Conservation (phyloP, 2,329 filamentous ascomycete genomes). For the Fusarium sp. region DNA sequence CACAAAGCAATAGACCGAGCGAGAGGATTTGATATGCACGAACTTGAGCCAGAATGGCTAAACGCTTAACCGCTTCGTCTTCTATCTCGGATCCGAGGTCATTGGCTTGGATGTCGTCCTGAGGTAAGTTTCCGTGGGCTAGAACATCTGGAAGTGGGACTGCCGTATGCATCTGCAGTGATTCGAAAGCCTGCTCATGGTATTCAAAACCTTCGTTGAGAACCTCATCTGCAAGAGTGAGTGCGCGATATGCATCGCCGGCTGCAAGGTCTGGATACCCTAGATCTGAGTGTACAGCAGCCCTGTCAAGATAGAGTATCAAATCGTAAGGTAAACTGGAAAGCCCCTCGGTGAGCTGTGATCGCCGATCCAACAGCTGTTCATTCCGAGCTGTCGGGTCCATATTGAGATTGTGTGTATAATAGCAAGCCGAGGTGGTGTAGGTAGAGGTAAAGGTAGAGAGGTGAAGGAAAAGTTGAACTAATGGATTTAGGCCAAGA, state of each 20-base stretch:
- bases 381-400: constrained; percentile 54
- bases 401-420: constrained; percentile 40
- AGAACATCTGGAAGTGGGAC: constrained; percentile 59
- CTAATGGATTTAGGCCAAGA: constrained; percentile 22
- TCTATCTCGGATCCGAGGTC: constrained; percentile 50
- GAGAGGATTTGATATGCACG: constrained; percentile 70
- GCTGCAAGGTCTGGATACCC: constrained; percentile 91
- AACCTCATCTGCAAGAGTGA: constrained; percentile 87
- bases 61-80: constrained; percentile 50
- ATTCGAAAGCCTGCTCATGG: constrained; percentile 72
- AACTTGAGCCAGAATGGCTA: constrained; percentile 63
- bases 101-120: constrained; percentile 50
- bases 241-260: constrained; percentile 88
- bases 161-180: constrained; percentile 54
- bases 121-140: constrained; percentile 55
- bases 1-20: constrained; percentile 69
- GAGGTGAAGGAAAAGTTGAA: constrained; percentile 16
- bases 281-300: constrained; percentile 75
- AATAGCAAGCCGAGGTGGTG: neutral
- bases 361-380: constrained; percentile 64
- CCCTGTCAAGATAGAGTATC: constrained; percentile 75
- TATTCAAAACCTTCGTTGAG: constrained; percentile 84
- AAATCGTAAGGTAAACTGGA: constrained; percentile 67
- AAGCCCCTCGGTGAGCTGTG: constrained; percentile 67
- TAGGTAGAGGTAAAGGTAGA: constrained; percentile 14